Evolutionary conservation across 768 basidiomycete species (phyloP).

Genomic region (Xerocomellus dryophilus): DNA sequence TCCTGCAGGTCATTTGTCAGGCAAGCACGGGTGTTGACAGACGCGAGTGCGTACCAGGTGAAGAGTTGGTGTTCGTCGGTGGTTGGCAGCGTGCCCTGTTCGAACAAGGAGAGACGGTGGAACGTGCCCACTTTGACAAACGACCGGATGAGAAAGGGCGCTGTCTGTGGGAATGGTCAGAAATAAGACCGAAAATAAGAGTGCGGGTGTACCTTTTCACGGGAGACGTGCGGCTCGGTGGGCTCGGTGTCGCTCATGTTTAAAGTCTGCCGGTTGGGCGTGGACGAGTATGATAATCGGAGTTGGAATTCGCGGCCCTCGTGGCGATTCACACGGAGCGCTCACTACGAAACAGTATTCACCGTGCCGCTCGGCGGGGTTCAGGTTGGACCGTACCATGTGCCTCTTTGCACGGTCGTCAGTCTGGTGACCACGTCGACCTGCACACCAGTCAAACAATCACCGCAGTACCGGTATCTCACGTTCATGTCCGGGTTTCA

Average conservation of each 20-base stretch:
- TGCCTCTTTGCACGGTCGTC: too few relatives aligned
- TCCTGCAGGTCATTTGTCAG: conserved; percentile 44
- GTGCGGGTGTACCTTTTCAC: conserved; percentile 49
- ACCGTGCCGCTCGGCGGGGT: neutral
- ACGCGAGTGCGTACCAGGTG: conserved; percentile 54
- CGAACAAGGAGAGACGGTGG: conserved; percentile 70
- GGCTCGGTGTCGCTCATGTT: conserved; percentile 39
- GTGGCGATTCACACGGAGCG: neutral
- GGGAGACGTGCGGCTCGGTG: conserved; percentile 44
- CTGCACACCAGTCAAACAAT: too few relatives aligned
- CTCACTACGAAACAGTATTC: neutral
- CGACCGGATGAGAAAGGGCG: conserved; percentile 77
- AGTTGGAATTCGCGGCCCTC: too few relatives aligned
- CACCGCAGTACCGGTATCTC: neutral
- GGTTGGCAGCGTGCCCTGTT: conserved; percentile 72
- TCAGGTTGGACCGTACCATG: too few relatives aligned
- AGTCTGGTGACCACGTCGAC: too few relatives aligned
- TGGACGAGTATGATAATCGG: too few relatives aligned
- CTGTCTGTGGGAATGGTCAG: conserved; percentile 45
- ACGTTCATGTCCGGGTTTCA: neutral
- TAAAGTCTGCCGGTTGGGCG: neutral
- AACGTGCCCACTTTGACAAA: conserved; percentile 82
- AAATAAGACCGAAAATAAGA: accelerated
- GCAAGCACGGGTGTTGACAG: neutral
- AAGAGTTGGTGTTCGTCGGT: conserved; percentile 82